These are phyloP conservation scores for Aphanomyces invadans DNA, from an alignment of 352 stramenopile genomes.

Conservation along the genomic window DNA sequence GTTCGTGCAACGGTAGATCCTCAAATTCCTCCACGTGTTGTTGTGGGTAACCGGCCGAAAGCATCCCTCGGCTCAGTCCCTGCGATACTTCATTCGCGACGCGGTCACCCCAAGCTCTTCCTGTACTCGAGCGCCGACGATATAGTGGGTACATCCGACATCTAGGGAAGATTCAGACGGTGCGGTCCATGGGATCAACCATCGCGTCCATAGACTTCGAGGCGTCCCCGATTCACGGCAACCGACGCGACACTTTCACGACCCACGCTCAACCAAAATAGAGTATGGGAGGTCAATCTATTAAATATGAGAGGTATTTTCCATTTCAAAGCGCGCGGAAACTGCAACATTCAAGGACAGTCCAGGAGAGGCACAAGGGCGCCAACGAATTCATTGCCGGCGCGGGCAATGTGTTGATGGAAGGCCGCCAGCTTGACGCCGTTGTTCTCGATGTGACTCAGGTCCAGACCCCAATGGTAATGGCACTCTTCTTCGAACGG, in stretches of 20 bases:
- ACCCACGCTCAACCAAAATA: neutral
- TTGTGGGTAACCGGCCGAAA: slow-evolving; percentile 6
- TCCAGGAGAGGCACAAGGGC: neutral
- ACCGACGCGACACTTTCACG: neutral
- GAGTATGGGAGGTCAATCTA: neutral
- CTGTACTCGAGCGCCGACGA: slow-evolving; percentile 18
- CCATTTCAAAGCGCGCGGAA: neutral
- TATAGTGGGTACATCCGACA: slow-evolving; percentile 1
- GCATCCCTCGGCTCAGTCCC: slow-evolving; percentile 10
- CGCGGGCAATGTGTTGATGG: neutral
- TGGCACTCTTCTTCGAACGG: slow-evolving; percentile 8
- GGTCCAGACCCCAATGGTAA: slow-evolving; percentile 6
- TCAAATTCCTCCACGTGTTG: neutral
- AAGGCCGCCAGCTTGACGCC: slow-evolving; percentile 4
- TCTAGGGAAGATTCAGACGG: slow-evolving; percentile 10
- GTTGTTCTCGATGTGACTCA: slow-evolving; percentile 9
- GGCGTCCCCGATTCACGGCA: neutral
- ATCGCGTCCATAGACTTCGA: slow-evolving; percentile 2
- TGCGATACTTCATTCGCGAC: slow-evolving; percentile 12
- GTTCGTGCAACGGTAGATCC: neutral
- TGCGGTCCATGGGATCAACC: neutral
- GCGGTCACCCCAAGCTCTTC: slow-evolving; percentile 20
- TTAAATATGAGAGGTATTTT: slow-evolving; percentile 12
- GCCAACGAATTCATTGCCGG: slow-evolving; percentile 9
- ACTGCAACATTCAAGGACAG: neutral